phyloP scores from a whole-genome alignment of 495 filamentous ascomycete genomes.

The Tetracladium marchalianum region DNA sequence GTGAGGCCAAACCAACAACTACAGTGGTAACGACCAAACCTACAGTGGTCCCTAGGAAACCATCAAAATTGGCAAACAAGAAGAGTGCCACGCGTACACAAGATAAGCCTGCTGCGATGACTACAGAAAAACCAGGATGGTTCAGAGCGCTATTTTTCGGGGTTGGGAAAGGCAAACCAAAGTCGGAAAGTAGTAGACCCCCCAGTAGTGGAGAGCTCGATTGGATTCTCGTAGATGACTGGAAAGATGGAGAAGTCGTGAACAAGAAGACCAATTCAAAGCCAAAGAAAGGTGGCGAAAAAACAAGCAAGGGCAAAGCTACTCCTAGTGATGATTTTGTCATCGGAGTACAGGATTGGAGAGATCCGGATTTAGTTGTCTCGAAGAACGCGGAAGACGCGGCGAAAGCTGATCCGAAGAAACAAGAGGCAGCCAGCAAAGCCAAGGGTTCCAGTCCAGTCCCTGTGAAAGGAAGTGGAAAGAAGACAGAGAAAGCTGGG shows the following conservation, averaged over 20 bases:
- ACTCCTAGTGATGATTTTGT: constrained; percentile 60
- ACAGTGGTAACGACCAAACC: constrained; percentile 10
- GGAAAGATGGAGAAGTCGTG: constrained; percentile 43
- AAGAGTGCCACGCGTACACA: constrained; percentile 5
- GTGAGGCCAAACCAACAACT: constrained; percentile 14
- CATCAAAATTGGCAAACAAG: constrained; percentile 7
- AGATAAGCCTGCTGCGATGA: constrained; percentile 13
- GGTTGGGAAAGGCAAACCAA: constrained; percentile 26
- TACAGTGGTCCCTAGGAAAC: constrained; percentile 3
- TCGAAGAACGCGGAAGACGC: constrained; percentile 2
- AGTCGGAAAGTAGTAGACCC: constrained; percentile 52
- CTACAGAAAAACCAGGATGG: constrained; percentile 50
- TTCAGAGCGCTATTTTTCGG: constrained; percentile 49
- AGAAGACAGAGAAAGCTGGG: constrained; percentile 26
- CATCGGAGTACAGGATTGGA: constrained; percentile 91
- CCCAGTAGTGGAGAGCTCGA: constrained; percentile 78
- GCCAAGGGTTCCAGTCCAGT: neutral
- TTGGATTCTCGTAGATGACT: constrained; percentile 63
- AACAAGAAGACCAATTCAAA: constrained; percentile 17
- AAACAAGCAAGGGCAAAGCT: constrained; percentile 12
- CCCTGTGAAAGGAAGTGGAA: constrained; percentile 7
- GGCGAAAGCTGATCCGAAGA: constrained; percentile 10
- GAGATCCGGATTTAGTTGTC: constrained; percentile 67
- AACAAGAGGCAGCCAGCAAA: constrained; percentile 15
- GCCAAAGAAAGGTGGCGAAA: constrained; percentile 17